Conservation (phyloP, 306 rosid genomes). For the Notholithocarpus densiflorus region DNA sequence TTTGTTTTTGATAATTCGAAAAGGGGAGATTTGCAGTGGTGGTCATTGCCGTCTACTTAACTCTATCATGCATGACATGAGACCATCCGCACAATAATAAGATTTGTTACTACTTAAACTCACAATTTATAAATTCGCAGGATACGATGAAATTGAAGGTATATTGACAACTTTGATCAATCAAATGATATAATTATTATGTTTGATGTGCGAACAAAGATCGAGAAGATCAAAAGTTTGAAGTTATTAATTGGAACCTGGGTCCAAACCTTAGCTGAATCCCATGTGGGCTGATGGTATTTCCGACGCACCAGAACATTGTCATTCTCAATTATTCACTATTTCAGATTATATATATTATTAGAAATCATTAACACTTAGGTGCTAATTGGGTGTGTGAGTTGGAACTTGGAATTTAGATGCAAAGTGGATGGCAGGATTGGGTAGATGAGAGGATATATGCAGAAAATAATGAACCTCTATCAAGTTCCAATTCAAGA, state of each 20-base stretch:
- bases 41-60: too few relatives aligned
- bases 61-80: too few relatives aligned
- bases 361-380: background rate
- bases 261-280: background rate
- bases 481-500: background rate
- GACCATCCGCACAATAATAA: too few relatives aligned
- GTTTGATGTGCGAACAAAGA: background rate
- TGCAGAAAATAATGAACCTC: constrained; percentile 2
- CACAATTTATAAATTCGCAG: too few relatives aligned
- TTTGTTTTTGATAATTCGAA: too few relatives aligned
- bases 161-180: too few relatives aligned
- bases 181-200: background rate
- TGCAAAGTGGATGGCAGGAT: background rate
- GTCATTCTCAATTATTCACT: background rate
- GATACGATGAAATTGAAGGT: too few relatives aligned
- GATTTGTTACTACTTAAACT: too few relatives aligned
- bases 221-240: background rate
- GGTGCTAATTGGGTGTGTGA: background rate
- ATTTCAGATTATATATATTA: background rate
- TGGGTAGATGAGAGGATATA: background rate
- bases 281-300: background rate
- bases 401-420: background rate
- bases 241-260: background rate
- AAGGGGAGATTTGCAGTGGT: too few relatives aligned
- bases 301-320: background rate